phyloP scores from a whole-genome alignment of 208 protist genomes.

The Vickermania ingenoplastis region DNA sequence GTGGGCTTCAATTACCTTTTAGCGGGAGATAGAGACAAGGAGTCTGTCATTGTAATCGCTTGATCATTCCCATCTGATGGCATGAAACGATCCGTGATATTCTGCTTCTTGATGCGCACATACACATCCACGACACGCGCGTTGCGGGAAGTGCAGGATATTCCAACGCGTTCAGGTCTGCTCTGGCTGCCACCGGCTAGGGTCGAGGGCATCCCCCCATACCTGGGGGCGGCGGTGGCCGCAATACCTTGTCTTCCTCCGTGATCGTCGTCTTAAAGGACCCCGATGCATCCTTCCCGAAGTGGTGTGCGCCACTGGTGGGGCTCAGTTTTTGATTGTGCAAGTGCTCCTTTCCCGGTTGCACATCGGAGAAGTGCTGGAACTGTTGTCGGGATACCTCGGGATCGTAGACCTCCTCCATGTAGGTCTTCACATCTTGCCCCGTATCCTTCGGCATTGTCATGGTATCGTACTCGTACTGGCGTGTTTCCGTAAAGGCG shows the following conservation, averaged over 20 bases:
- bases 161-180: too few relatives aligned
- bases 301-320: conserved; percentile 62
- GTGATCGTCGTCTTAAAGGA: conserved; percentile 62
- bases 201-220: too few relatives aligned
- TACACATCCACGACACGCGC: too few relatives aligned
- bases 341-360: conserved; percentile 58
- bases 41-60: too few relatives aligned
- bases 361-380: conserved; percentile 76
- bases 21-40: too few relatives aligned
- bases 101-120: too few relatives aligned
- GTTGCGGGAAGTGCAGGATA: too few relatives aligned
- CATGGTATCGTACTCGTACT: conserved; percentile 83
- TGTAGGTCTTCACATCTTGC: conserved; percentile 86
- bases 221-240: conserved; percentile 64
- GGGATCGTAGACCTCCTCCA: conserved; percentile 88
- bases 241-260: conserved; percentile 71
- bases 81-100: too few relatives aligned
- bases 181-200: too few relatives aligned
- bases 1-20: too few relatives aligned
- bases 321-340: conserved; percentile 61
- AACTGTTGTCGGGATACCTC: conserved; percentile 78
- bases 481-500: conserved; percentile 59
- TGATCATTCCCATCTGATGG: too few relatives aligned
- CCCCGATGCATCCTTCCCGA: conserved; percentile 32
- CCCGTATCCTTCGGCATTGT: conserved; percentile 79